Evolutionary conservation across 805 yeast genomes (phyloP), one percentile per base, ranked within the genome.

Genomic region (Zygoascus bituminiphila): DNA sequence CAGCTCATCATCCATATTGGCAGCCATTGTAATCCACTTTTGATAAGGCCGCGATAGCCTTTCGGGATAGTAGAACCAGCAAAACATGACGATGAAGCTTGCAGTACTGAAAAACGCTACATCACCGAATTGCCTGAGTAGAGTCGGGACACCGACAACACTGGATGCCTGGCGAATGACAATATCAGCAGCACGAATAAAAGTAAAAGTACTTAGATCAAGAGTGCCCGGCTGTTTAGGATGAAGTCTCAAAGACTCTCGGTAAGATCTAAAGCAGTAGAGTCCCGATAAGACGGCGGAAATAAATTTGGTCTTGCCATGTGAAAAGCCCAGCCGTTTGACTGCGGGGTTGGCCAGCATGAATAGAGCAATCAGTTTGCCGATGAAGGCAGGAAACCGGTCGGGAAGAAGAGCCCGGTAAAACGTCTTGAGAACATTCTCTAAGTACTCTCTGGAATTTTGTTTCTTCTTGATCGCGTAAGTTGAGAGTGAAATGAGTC

Each of bases 1-100:
- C 10, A 74, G 51, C 35, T 66, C 74, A 22, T 58, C 58, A 51
- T 74, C 77, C 73, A 73, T 70, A 47, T 68, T 64, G 6, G 78
- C 77, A 17, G 75, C 76, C 39, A 66, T 65, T 2, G 78, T 71
- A 54, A 74, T 74, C 78, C 78, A 74, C 45, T 62, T 61, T 23
- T 65, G 58, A 54, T 74, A 74, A 5, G 74, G 66, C 5, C 68
- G 70, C n/a, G 76, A 74, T 35, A 74, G 61, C 23, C 58, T 52
- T 8, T 64, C 62, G 2, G 76, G 77, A 45, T 61, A 49, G 46
- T 52, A 59, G 45, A 62, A 62, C 66, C 66, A 62, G 21, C 59
- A 49, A 45, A 57, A 62, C 65, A 62, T 62, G 17, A 62, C 57
- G 15, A 57, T 51, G 25, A 53, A 38, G 31, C 53, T 52, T 1